phyloP scores from a whole-genome alignment of 2,329 filamentous ascomycete species.

The Penicillium sp. region DNA sequence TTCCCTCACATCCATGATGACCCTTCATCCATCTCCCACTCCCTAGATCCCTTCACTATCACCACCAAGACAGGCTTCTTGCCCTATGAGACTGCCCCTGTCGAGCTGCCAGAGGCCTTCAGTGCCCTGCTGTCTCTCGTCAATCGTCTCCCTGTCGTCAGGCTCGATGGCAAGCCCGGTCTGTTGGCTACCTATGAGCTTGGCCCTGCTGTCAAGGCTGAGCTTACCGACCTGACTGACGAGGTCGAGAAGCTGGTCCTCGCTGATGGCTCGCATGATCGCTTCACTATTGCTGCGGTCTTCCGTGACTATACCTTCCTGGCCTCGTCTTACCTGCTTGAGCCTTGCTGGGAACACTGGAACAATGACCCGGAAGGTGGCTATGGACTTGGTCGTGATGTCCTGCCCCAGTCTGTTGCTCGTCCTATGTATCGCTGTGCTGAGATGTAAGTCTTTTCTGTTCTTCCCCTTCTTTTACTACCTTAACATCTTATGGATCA shows the following conservation, averaged over 20 bases:
- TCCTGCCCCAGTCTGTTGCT: conserved; percentile 71
- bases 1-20: conserved; percentile 48
- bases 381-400: conserved; percentile 74
- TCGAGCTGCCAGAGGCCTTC: conserved; percentile 69
- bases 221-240: conserved; percentile 72
- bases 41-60: conserved; percentile 49
- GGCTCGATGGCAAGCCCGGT: conserved; percentile 68
- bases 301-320: conserved; percentile 93
- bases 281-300: conserved; percentile 77
- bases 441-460: conserved; percentile 66
- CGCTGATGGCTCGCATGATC: conserved; percentile 58
- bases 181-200: conserved; percentile 72
- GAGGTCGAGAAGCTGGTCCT: conserved; percentile 65
- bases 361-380: conserved; percentile 57
- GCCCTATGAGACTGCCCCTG: conserved; percentile 40
- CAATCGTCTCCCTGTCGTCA: conserved; percentile 75
- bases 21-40: conserved; percentile 40
- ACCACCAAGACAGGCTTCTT: conserved; percentile 48
- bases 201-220: conserved; percentile 69
- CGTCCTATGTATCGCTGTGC: conserved; percentile 79
- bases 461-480: not conserved
- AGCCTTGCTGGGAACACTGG: conserved; percentile 81
- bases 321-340: conserved; percentile 82
- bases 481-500: not conserved
- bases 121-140: conserved; percentile 68